These are phyloP conservation scores for Hordeum vulgare DNA, from an alignment of 176 grass and related monocot genomes.

Conservation along the genomic window DNA sequence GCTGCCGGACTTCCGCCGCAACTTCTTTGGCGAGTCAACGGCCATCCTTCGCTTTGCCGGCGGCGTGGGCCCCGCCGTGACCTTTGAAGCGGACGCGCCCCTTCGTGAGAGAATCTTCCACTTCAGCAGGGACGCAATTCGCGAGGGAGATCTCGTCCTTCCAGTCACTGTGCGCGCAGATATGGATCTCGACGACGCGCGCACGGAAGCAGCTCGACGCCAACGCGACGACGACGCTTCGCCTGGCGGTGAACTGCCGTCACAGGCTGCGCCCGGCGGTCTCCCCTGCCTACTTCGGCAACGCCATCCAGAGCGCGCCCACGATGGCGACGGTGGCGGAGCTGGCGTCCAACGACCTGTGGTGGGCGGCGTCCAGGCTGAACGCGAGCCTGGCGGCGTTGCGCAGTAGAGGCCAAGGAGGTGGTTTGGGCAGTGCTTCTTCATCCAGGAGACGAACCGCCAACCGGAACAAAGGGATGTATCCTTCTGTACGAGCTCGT, in stretches of 20 bases:
- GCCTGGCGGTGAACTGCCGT: conserved; percentile 95
- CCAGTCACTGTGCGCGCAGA: conserved; percentile 77
- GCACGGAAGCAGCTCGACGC: conserved; percentile 45
- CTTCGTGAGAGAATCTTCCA: too few species aligned
- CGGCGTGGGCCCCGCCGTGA: too few species aligned
- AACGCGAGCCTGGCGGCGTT: conserved; percentile 51
- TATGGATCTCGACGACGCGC: conserved; percentile 76
- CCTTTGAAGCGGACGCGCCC: too few species aligned
- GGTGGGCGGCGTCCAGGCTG: conserved; percentile 55
- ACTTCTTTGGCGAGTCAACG: too few species aligned
- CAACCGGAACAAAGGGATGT: too few species aligned
- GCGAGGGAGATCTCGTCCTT: conserved; percentile 86
- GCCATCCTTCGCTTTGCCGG: too few species aligned
- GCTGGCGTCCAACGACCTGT: conserved; percentile 47
- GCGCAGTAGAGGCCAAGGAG: too few species aligned
- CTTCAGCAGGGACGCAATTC: too few species aligned
- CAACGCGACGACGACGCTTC: conserved; percentile 58
- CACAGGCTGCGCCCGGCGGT: conserved; percentile 64
- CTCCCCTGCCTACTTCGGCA: conserved; percentile 73
- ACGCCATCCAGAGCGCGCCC: conserved; percentile 90
- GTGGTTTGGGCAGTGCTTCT: too few species aligned
- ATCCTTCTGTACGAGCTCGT: too few species aligned
- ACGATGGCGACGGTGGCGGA: conserved; percentile 67
- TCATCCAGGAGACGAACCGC: too few species aligned
- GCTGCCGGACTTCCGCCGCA: too few species aligned